Evolutionary conservation across 176 grass and related monocot genomes (phyloP).

Genomic region (Carex littledalei): DNA sequence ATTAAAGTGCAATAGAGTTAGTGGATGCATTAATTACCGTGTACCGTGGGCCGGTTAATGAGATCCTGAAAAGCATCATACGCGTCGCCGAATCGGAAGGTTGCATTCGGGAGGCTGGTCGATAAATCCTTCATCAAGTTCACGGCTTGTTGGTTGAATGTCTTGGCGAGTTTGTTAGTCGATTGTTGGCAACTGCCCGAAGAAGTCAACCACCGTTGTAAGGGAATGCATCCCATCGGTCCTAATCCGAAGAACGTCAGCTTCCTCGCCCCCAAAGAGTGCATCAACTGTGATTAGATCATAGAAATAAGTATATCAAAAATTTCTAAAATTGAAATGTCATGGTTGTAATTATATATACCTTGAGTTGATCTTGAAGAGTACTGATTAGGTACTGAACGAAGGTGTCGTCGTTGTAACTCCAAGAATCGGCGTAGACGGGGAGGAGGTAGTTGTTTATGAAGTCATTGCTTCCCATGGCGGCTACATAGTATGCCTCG

Average conservation of each 20-base stretch:
- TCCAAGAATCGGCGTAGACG: slow-evolving; percentile 85
- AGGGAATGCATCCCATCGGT: slow-evolving; percentile 93
- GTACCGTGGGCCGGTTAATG: slow-evolving; percentile 48
- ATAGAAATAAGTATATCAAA: neutral
- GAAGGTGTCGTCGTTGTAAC: slow-evolving; percentile 66
- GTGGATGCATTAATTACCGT: slow-evolving; percentile 20
- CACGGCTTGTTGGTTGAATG: slow-evolving; percentile 58
- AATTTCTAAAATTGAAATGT: neutral
- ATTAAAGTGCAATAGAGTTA: neutral
- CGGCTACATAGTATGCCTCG: slow-evolving; percentile 60
- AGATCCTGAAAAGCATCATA: slow-evolving; percentile 90
- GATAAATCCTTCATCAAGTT: slow-evolving; percentile 33
- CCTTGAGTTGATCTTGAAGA: slow-evolving; percentile 53
- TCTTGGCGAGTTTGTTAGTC: slow-evolving; percentile 61
- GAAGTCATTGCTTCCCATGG: slow-evolving; percentile 97
- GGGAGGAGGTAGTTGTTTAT: slow-evolving; percentile 98
- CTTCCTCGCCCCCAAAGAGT: slow-evolving; percentile 48
- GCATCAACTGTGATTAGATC: slow-evolving; percentile 23
- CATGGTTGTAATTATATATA: neutral
- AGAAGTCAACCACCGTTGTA: slow-evolving; percentile 61
- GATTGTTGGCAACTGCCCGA: slow-evolving; percentile 60
- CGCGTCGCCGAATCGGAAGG: slow-evolving; percentile 65
- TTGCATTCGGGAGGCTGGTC: slow-evolving; percentile 44
- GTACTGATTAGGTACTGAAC: slow-evolving; percentile 51
- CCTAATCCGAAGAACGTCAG: slow-evolving; percentile 89